Conservation (phyloP, 1,284 basidiomycete genomes). For the Rhodotorula sp. region DNA sequence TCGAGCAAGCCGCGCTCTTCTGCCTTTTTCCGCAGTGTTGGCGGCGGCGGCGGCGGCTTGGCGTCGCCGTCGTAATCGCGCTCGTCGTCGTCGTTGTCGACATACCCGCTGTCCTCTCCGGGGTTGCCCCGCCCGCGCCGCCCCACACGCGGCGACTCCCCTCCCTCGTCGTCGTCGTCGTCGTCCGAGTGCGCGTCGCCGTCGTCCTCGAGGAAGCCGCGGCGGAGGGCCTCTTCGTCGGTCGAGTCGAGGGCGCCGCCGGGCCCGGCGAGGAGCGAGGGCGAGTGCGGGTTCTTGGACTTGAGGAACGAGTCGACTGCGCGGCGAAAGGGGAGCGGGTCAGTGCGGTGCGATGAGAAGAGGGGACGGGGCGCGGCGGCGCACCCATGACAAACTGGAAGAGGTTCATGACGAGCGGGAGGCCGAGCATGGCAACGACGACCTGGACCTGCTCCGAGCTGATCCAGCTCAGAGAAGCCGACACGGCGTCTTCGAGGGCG, state of each 20-base stretch:
- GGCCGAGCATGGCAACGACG: slow-evolving; percentile 75
- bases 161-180: not conserved
- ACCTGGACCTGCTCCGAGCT: slow-evolving; percentile 62
- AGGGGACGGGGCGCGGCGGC: not conserved
- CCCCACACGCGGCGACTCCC: not conserved
- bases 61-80: not conserved
- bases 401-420: slow-evolving; percentile 60
- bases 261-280: not conserved
- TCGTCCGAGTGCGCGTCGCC: slow-evolving; percentile 18
- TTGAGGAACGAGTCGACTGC: slow-evolving; percentile 71
- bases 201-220: slow-evolving; percentile 62
- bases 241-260: slow-evolving; percentile 47
- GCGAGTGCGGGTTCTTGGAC: slow-evolving; percentile 19
- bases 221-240: slow-evolving; percentile 53
- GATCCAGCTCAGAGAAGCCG: slow-evolving; percentile 77
- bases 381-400: slow-evolving; percentile 38
- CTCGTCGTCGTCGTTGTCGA: not conserved
- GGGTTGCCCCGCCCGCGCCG: not conserved
- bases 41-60: not conserved
- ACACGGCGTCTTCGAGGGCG: slow-evolving; percentile 46
- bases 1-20: not conserved
- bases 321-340: not conserved
- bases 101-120: not conserved
- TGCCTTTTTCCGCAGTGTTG: not conserved
- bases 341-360: not conserved